These are phyloP conservation scores for Baorangia bicolor DNA, from an alignment of 768 basidiomycete species.

Conservation along the genomic window DNA sequence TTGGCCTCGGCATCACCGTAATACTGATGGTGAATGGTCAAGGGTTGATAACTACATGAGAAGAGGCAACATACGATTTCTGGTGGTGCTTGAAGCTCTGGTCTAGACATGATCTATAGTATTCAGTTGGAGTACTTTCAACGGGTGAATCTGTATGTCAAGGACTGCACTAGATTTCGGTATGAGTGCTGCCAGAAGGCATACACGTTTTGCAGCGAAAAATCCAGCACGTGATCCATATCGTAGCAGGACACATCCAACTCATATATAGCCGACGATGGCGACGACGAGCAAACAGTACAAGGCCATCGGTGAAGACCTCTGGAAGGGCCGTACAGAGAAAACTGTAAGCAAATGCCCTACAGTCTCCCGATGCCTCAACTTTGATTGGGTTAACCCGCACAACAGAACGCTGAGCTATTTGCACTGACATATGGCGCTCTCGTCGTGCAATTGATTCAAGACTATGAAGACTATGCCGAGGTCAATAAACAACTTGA, in stretches of 20 bases:
- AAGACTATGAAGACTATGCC: conserved; percentile 97
- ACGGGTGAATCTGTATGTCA: neutral
- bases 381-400: conserved; percentile 18
- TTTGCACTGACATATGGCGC: conserved; percentile 98
- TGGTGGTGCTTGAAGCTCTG: conserved; percentile 85
- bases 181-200: neutral
- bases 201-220: neutral
- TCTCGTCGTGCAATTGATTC: conserved; percentile 95
- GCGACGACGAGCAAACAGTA: conserved; percentile 78
- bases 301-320: conserved; percentile 88
- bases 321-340: conserved; percentile 93
- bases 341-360: conserved; percentile 70
- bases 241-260: neutral
- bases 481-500: conserved; percentile 97
- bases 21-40: conserved; percentile 54
- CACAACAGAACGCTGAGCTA: conserved; percentile 86
- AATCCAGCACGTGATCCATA: conserved; percentile 26
- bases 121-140: neutral
- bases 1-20: conserved; percentile 94
- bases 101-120: conserved; percentile 64
- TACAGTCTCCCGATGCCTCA: conserved; percentile 6
- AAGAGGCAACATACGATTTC: conserved; percentile 65
- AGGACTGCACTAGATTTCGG: neutral
- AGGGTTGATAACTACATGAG: too few relatives aligned
- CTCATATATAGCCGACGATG: conserved; percentile 40